These are phyloP conservation scores for Citrullus mucosospermus DNA, from an alignment of 306 rosid genomes.

Conservation along the genomic window DNA sequence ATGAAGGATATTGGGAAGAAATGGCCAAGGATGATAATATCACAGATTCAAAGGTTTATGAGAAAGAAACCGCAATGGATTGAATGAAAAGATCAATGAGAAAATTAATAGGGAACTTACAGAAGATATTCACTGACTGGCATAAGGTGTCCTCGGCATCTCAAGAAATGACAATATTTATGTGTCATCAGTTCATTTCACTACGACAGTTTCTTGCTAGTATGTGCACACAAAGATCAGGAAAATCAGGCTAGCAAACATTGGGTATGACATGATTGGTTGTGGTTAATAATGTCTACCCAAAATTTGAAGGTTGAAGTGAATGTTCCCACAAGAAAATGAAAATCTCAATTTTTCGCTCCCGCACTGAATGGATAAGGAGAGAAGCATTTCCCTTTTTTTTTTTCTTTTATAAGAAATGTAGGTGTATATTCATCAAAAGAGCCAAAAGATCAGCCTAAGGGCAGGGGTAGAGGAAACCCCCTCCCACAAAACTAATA, in stretches of 20 bases:
- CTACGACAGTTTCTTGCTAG: not conserved
- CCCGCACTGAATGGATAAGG: not conserved
- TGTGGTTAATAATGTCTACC: not conserved
- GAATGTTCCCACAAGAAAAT: not conserved
- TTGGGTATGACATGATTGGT: not conserved
- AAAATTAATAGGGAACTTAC: not conserved
- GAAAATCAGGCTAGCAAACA: not conserved
- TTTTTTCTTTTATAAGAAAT: too few relatives aligned
- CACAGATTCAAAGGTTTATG: not conserved
- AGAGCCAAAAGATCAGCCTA: too few relatives aligned
- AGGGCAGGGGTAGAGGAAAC: too few relatives aligned
- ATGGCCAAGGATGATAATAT: not conserved
- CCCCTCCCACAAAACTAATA: too few relatives aligned
- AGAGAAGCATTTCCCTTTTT: not conserved
- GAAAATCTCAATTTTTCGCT: not conserved
- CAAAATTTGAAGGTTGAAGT: not conserved
- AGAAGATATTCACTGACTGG: not conserved
- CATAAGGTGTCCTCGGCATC: not conserved
- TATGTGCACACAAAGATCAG: not conserved
- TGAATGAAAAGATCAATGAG: not conserved
- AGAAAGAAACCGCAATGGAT: not conserved
- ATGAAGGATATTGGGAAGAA: not conserved
- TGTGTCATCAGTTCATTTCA: not conserved
- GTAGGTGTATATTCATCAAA: too few relatives aligned
- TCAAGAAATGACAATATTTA: not conserved